A percentile compares a stretch with the other conserved stretches of the same genome.
phyloP scores from a whole-genome alignment of 208 protist genomes.

The Naegleria fowleri region DNA sequence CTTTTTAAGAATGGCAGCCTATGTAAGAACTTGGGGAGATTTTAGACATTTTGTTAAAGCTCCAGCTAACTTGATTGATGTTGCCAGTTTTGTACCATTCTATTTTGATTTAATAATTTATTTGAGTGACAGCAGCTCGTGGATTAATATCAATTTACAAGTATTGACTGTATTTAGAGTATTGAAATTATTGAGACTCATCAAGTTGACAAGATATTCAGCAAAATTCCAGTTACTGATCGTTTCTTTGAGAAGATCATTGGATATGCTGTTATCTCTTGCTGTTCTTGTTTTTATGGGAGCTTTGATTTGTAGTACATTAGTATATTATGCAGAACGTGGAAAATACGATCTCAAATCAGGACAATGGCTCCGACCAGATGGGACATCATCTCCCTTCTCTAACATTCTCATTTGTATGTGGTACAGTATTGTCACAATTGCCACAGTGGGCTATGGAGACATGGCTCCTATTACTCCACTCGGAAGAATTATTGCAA shows the following conservation, averaged over 20 bases:
- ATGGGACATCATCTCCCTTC: conserved; percentile 18
- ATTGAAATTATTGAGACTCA: background rate
- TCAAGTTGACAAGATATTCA: background rate
- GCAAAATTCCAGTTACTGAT: background rate
- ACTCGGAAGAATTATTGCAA: background rate
- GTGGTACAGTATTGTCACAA: conserved; percentile 35
- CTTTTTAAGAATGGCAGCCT: background rate
- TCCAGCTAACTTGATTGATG: background rate
- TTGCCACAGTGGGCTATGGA: conserved; percentile 36
- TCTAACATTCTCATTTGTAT: conserved; percentile 18
- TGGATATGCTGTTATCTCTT: background rate
- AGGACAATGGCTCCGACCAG: background rate
- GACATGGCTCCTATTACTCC: conserved; percentile 31
- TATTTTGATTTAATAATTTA: background rate
- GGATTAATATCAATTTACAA: background rate
- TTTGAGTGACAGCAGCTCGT: background rate
- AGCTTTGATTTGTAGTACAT: conserved; percentile 17
- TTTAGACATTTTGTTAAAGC: background rate
- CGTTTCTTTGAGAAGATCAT: background rate
- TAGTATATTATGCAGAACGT: conserved; percentile 38
- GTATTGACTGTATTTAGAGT: background rate
- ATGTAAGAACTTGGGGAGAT: background rate
- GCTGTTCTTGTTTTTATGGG: conserved; percentile 1
- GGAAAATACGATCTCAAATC: conserved; percentile 10
- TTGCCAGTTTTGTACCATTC: background rate